A percentile compares a stretch with the other conserved stretches of the same genome.
Evolutionary conservation across 2,329 filamentous ascomycete species (phyloP).

Genomic region (Exophiala dermatitidis): DNA sequence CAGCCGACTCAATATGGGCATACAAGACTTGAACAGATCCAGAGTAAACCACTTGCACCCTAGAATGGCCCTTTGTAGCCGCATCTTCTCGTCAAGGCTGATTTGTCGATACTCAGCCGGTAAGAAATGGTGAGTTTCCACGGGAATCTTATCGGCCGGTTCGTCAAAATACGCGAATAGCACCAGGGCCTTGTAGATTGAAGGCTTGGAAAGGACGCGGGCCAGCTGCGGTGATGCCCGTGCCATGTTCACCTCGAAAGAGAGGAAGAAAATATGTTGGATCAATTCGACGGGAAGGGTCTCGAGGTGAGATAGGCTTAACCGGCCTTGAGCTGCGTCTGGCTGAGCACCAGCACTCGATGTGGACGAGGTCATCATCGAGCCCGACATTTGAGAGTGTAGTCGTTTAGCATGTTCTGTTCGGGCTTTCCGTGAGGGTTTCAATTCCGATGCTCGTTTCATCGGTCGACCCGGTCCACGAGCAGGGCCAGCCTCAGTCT

Average conservation of each 20-base stretch:
- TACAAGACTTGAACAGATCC: constrained; percentile 30
- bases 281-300: constrained; percentile 40
- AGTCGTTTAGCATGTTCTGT: constrained; percentile 9
- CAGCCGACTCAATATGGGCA: constrained; percentile 34
- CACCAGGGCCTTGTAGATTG: constrained; percentile 37
- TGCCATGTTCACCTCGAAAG: constrained; percentile 41
- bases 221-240: constrained; percentile 38
- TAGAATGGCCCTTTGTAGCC: constrained; percentile 34
- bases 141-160: constrained; percentile 29
- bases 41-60: constrained; percentile 37
- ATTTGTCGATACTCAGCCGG: constrained; percentile 34
- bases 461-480: constrained; percentile 20
- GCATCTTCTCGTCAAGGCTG: constrained; percentile 26
- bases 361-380: not conserved
- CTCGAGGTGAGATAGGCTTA: constrained; percentile 36
- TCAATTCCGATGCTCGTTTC: constrained; percentile 18
- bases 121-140: constrained; percentile 33
- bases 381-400: not conserved
- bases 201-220: constrained; percentile 35
- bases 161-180: constrained; percentile 38
- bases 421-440: constrained; percentile 7
- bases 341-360: no score
- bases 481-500: not conserved
- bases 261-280: constrained; percentile 46
- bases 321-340: not conserved